A percentile compares a stretch with the other conserved stretches of the same genome.
Conservation (phyloP, 2,329 filamentous ascomycete genomes). For the Drechslerella coelobrocha region DNA sequence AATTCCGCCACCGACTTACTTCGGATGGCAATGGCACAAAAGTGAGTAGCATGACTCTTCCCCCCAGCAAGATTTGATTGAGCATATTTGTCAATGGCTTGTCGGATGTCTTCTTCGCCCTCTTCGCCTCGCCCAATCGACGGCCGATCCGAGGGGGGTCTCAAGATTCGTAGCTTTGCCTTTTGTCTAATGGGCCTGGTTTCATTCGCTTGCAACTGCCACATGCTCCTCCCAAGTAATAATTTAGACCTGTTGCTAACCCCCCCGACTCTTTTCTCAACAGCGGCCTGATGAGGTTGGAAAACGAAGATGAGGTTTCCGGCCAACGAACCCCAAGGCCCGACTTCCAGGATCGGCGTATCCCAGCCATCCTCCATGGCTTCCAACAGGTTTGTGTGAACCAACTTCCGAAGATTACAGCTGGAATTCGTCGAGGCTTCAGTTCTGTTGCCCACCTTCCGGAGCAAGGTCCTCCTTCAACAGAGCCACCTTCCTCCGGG, state of each 20-base stretch:
- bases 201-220: no score
- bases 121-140: no score
- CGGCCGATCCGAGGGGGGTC: no score
- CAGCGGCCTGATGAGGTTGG: slow-evolving; percentile 57
- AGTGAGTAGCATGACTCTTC: slow-evolving; percentile 41
- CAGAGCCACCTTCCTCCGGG: slow-evolving; percentile 17
- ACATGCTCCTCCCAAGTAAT: no score
- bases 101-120: neutral
- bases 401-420: slow-evolving; percentile 66
- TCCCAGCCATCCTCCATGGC: slow-evolving; percentile 91
- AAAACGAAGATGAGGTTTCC: slow-evolving; percentile 71
- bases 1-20: slow-evolving; percentile 54
- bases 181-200: no score
- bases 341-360: slow-evolving; percentile 90
- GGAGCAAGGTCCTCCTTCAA: slow-evolving; percentile 35
- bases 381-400: slow-evolving; percentile 99
- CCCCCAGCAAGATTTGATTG: neutral
- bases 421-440: slow-evolving; percentile 23
- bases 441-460: slow-evolving; percentile 15
- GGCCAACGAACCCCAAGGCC: slow-evolving; percentile 92
- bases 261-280: neutral
- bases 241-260: slow-evolving; percentile 12
- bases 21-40: slow-evolving; percentile 54
- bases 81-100: neutral
- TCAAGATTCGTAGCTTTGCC: no score